Base-by-base conservation (phyloP, 352 stramenopile species). In the Globisporangium middletonii region DNA sequence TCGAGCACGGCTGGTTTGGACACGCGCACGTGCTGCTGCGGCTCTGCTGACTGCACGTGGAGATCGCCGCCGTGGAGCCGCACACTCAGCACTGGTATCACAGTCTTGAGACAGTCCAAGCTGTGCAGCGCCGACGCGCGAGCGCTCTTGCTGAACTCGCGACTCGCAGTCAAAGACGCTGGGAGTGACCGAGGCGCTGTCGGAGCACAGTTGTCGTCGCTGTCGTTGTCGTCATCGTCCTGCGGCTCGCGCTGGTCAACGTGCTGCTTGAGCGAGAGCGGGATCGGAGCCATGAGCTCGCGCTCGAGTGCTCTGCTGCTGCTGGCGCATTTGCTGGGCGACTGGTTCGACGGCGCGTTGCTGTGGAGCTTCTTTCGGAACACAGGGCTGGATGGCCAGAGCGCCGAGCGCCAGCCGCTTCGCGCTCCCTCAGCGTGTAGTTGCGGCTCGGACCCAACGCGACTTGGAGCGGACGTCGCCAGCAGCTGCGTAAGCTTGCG, bases 281-380 rank as follows among this genome's bases (percentile, higher is more conserved):
- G 50, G 35, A 59, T 50, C 11, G 43, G 50, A 1, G 50, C 48
- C 43, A 50, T 47, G 12, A 63, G 23, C n/a, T 63, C 50, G 15
- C 50, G n/a, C 18, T 59, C 57, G 5, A 35, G 28, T 18, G 41
- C 27, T n/a, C 6, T 59, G 41, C 68, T 65, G 53, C 66, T 28
- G 54, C 23, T 23, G 23, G 23, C 33, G 12, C 18, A 51, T 48
- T 23, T 23, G 23, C 23, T 23, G 23, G 28, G 41, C 4, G 56
- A 56, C 27, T 41, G 44, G 26, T 50, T 43, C 15, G 50, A 51
- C 35, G 50, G 48, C 45, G 54, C 59, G 52, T 64, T 30, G 15
- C 65, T 64, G 15, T 57, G 56, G 45, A 71, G 70, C 26, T 77
- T 76, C 63, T 75, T 75, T 19, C 62, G 56, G 37, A 75, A 60